Evolutionary conservation across 208 protist genomes (phyloP).

Genomic region (Acanthamoeba castellanii): DNA sequence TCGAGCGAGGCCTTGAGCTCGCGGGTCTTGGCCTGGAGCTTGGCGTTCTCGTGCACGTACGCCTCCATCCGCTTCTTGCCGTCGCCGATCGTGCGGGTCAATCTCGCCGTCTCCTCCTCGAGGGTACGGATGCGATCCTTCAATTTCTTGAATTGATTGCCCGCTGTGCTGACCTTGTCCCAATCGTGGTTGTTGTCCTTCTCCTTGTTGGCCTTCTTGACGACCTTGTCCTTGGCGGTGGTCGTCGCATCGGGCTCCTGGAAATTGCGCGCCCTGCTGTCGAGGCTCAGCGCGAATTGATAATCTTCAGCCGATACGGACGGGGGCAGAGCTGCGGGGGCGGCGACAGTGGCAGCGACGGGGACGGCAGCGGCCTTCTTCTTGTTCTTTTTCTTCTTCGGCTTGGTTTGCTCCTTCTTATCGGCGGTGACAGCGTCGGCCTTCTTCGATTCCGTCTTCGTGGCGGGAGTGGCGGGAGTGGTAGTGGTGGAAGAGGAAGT

Average conservation of each 20-base stretch:
- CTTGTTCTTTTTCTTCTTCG: neutral
- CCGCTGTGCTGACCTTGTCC: conserved; percentile 38
- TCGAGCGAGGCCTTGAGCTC: conserved; percentile 46
- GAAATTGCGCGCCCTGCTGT: conserved; percentile 43
- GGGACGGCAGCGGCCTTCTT: neutral
- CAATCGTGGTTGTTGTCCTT: neutral
- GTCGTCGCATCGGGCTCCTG: neutral
- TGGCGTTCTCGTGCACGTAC: conserved; percentile 13
- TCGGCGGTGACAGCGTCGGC: neutral
- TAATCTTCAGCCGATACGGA: conserved; percentile 12
- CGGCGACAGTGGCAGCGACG: neutral
- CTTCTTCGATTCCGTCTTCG: neutral
- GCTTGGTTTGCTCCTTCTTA: neutral
- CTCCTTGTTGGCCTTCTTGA: conserved; percentile 2
- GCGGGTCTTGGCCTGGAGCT: neutral
- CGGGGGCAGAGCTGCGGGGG: neutral
- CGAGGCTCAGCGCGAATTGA: conserved; percentile 28
- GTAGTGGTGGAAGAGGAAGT: neutral
- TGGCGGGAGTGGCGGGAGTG: neutral
- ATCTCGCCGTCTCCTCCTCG: neutral
- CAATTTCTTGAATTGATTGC: conserved; percentile 52
- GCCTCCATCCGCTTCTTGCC: conserved; percentile 21
- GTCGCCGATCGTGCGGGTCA: neutral
- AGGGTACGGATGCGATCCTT: conserved; percentile 28
- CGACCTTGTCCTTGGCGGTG: neutral